These are phyloP conservation scores for Curvularia sp. DNA, from an alignment of 2,329 filamentous ascomycete species.

Conservation along the genomic window DNA sequence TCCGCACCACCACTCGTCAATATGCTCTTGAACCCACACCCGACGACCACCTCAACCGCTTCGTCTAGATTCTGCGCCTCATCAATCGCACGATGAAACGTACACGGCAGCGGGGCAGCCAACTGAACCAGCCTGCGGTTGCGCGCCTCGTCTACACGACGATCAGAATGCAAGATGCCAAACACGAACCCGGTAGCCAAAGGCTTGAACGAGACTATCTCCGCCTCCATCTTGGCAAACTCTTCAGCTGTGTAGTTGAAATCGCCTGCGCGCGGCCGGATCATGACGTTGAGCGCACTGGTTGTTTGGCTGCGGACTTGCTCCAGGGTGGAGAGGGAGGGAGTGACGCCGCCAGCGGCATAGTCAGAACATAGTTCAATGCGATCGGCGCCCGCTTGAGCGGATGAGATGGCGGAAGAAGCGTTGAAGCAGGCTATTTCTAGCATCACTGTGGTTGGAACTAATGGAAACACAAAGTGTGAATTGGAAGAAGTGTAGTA, in stretches of 20 bases:
- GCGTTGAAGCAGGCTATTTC: constrained; percentile 61
- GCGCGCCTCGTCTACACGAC: constrained; percentile 51
- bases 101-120: constrained; percentile 57
- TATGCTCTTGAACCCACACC: constrained; percentile 56
- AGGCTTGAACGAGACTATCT: constrained; percentile 49
- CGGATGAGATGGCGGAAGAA: constrained; percentile 55
- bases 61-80: constrained; percentile 40
- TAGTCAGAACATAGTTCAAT: constrained; percentile 60
- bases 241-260: constrained; percentile 57
- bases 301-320: constrained; percentile 32
- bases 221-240: constrained; percentile 54
- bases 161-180: constrained; percentile 52
- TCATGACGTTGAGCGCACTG: constrained; percentile 62
- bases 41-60: constrained; percentile 50
- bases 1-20: constrained; percentile 58
- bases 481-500: background rate
- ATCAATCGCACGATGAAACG: constrained; percentile 65
- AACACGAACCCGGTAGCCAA: constrained; percentile 61
- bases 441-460: constrained; percentile 39
- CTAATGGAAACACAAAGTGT: background rate
- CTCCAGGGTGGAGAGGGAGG: constrained; percentile 37
- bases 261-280: constrained; percentile 57
- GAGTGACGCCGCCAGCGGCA: constrained; percentile 55
- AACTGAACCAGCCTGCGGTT: constrained; percentile 54
- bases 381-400: constrained; percentile 55